Conservation (phyloP, 2,329 filamentous ascomycete genomes). For the Fonsecaea multimorphosa region DNA sequence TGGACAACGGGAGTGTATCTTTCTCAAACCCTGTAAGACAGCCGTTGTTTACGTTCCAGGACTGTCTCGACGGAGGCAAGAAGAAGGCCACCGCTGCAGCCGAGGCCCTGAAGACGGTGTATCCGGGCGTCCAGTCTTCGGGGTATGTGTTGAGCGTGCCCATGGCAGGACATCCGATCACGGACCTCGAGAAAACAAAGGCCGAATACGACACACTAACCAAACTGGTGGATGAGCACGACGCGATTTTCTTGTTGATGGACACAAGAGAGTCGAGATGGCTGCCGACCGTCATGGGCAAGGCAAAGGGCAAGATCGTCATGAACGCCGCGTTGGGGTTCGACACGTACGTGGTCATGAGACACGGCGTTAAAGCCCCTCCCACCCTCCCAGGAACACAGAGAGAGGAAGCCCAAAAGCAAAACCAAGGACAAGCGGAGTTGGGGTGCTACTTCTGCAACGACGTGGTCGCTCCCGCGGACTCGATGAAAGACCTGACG, state of each 20-base stretch:
- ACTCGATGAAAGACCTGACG: constrained; percentile 93
- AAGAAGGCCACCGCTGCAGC: constrained; percentile 84
- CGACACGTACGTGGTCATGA: constrained; percentile 96
- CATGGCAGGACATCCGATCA: constrained; percentile 91
- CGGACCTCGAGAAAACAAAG: constrained; percentile 71
- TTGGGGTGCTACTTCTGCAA: constrained; percentile 99
- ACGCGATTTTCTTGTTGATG: constrained; percentile 95
- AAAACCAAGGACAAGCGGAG: neutral
- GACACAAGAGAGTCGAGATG: constrained; percentile 93
- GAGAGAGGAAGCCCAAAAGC: neutral
- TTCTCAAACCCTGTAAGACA: constrained; percentile 97
- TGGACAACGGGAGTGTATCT: constrained; percentile 91
- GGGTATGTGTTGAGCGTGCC: constrained; percentile 86
- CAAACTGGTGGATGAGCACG: constrained; percentile 78
- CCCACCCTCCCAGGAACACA: neutral
- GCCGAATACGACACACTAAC: constrained; percentile 77
- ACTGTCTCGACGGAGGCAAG: constrained; percentile 83
- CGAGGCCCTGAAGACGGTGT: constrained; percentile 80
- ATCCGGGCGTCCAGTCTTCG: constrained; percentile 82
- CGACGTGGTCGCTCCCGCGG: constrained; percentile 87
- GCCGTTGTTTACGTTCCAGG: constrained; percentile 86
- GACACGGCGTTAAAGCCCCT: constrained; percentile 75
- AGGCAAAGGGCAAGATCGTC: constrained; percentile 89
- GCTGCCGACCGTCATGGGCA: constrained; percentile 95
- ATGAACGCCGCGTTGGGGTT: constrained; percentile 97